These are phyloP conservation scores for Millerago galiae DNA, from an alignment of 805 yeast genomes.

Conservation along the genomic window DNA sequence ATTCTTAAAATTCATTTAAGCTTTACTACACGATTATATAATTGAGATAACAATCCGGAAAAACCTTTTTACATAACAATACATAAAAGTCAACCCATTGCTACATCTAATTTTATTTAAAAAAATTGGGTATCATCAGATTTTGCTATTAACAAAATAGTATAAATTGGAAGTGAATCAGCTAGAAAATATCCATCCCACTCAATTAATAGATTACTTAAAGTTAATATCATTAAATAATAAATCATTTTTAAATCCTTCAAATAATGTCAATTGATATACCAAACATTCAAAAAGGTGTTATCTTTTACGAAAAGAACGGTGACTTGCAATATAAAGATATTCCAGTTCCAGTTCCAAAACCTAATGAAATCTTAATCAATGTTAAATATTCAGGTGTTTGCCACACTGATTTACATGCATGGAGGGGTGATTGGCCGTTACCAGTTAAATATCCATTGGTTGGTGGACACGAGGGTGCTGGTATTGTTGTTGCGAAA, in stretches of 20 bases:
- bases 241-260: no score
- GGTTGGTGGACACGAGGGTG: slow-evolving; percentile 72
- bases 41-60: no score
- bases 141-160: no score
- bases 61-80: background rate
- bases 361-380: slow-evolving; percentile 46
- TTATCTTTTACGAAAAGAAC: slow-evolving; percentile 40
- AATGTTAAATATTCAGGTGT: slow-evolving; percentile 58
- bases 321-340: slow-evolving; percentile 42
- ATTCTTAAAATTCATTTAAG: no score
- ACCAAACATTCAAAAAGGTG: slow-evolving; percentile 44
- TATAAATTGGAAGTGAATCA: no score
- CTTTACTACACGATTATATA: no score
- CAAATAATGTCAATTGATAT: background rate
- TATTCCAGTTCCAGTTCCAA: slow-evolving; percentile 48
- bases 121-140: no score
- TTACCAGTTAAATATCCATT: slow-evolving; percentile 47
- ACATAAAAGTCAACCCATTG: background rate
- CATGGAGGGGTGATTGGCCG: slow-evolving; percentile 54
- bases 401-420: slow-evolving; percentile 61
- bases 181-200: no score
- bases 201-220: no score
- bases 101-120: no score
- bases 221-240: no score
- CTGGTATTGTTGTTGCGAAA: slow-evolving; percentile 58